Conservation (phyloP, 2,329 filamentous ascomycete species). For the Stachybotrys chartarum region DNA sequence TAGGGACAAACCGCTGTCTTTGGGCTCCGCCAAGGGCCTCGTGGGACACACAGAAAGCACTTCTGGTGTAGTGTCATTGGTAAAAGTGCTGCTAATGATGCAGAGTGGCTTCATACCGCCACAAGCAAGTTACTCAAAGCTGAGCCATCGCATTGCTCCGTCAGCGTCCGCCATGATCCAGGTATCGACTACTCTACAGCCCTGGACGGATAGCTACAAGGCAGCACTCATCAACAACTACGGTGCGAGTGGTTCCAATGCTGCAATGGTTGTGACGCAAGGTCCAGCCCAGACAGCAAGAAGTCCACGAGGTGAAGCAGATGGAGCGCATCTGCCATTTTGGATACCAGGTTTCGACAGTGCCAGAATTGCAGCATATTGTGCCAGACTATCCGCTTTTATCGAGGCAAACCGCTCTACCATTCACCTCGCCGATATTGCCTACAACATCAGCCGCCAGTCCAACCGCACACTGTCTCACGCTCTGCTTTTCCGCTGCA, state of each 20-base stretch:
- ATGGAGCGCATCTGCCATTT: background rate
- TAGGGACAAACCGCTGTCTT: slow-evolving; percentile 3
- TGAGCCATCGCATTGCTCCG: slow-evolving; percentile 16
- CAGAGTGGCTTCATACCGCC: slow-evolving; percentile 15
- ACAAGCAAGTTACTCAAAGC: slow-evolving; percentile 20
- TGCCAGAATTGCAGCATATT: background rate
- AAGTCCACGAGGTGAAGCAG: background rate
- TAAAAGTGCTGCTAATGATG: slow-evolving; percentile 41
- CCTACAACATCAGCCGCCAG: slow-evolving; percentile 23
- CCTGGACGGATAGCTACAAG: slow-evolving; percentile 11
- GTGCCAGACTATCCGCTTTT: background rate
- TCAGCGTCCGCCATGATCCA: background rate
- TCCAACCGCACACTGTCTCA: slow-evolving; percentile 15
- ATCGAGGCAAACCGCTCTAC: background rate
- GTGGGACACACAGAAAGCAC: slow-evolving; percentile 16
- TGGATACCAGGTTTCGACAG: slow-evolving; percentile 1
- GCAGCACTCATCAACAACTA: slow-evolving; percentile 27
- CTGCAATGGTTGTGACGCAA: slow-evolving; percentile 1
- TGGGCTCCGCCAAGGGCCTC: slow-evolving; percentile 16
- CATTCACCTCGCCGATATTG: slow-evolving; percentile 11
- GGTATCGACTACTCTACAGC: background rate
- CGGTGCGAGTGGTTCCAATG: slow-evolving; percentile 20
- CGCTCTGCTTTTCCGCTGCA: slow-evolving; percentile 14
- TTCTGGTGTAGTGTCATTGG: slow-evolving; percentile 36
- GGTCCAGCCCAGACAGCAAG: background rate